A percentile compares a stretch with the other conserved stretches of the same genome.
Conservation (phyloP, 177 flowering plant genomes). For the Vitis hybrid region DNA sequence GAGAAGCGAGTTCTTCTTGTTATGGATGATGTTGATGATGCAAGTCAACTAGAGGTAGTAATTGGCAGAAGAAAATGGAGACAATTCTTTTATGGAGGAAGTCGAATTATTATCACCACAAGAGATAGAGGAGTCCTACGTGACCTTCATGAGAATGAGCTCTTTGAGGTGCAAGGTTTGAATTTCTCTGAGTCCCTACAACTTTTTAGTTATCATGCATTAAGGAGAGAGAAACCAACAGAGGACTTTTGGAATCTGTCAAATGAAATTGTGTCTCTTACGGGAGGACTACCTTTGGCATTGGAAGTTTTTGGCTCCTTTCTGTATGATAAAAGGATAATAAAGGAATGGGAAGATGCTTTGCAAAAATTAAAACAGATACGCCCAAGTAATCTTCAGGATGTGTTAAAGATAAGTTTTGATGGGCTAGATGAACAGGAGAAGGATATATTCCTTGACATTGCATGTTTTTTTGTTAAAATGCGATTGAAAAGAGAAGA, state of each 20-base stretch:
- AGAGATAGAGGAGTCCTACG: slow-evolving; percentile 21
- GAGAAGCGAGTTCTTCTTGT: slow-evolving; percentile 37
- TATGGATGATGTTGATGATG: slow-evolving; percentile 49
- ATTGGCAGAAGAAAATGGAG: slow-evolving; percentile 22
- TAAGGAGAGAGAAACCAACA: slow-evolving; percentile 32
- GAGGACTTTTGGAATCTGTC: slow-evolving; percentile 21
- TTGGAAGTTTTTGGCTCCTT: slow-evolving; percentile 52
- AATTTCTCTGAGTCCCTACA: slow-evolving; percentile 25
- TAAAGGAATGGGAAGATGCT: slow-evolving; percentile 39
- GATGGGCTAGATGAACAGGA: slow-evolving; percentile 39
- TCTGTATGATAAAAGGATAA: slow-evolving; percentile 29
- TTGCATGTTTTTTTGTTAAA: slow-evolving; percentile 46
- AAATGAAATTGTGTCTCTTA: slow-evolving; percentile 23
- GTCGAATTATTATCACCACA: slow-evolving; percentile 49
- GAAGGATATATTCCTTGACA: slow-evolving; percentile 48
- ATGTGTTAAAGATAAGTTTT: slow-evolving; percentile 42
- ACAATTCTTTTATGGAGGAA: slow-evolving; percentile 39
- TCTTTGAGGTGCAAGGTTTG: slow-evolving; percentile 30
- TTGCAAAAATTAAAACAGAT: slow-evolving; percentile 33
- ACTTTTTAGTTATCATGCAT: slow-evolving; percentile 46
- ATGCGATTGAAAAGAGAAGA: slow-evolving; percentile 30
- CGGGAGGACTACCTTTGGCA: slow-evolving; percentile 53
- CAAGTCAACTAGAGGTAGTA: slow-evolving; percentile 26
- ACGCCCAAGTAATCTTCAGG: slow-evolving; percentile 28
- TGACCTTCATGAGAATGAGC: not conserved